phyloP scores from a whole-genome alignment of 768 basidiomycete genomes.

The Rhodocollybia butyracea region DNA sequence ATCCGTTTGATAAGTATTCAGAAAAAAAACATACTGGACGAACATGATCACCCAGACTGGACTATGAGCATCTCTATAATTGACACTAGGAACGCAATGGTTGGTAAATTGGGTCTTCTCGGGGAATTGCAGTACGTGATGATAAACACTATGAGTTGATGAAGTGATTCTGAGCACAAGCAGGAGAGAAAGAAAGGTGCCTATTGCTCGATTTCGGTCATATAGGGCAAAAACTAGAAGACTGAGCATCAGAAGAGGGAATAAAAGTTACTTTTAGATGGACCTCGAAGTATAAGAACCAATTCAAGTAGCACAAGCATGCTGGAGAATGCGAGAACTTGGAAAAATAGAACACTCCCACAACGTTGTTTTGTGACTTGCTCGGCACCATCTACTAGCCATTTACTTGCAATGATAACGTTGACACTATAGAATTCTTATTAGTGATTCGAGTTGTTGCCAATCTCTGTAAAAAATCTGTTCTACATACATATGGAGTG shows the following conservation, averaged over 20 bases:
- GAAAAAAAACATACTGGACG: neutral
- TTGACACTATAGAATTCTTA: neutral
- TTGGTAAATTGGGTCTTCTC: neutral
- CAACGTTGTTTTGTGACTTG: neutral
- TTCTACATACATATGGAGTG: conserved; percentile 3
- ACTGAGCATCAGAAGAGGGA: neutral
- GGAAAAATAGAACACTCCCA: neutral
- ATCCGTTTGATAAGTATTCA: neutral
- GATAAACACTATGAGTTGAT: neutral
- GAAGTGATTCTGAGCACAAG: neutral
- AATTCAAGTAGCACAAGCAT: neutral
- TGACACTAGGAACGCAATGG: neutral
- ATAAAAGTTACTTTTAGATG: no score
- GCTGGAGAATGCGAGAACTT: neutral
- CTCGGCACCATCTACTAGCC: neutral
- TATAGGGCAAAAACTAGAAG: neutral
- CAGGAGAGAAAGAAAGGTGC: neutral
- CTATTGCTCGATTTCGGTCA: neutral
- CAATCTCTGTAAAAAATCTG: no score
- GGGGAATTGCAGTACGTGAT: neutral
- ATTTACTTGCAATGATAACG: neutral
- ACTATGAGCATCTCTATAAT: neutral
- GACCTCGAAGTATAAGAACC: conserved; percentile 6
- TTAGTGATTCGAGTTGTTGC: neutral
- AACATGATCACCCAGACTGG: conserved; percentile 1